Conservation (phyloP, 2,329 filamentous ascomycete genomes). For the Cercospora janseana region DNA sequence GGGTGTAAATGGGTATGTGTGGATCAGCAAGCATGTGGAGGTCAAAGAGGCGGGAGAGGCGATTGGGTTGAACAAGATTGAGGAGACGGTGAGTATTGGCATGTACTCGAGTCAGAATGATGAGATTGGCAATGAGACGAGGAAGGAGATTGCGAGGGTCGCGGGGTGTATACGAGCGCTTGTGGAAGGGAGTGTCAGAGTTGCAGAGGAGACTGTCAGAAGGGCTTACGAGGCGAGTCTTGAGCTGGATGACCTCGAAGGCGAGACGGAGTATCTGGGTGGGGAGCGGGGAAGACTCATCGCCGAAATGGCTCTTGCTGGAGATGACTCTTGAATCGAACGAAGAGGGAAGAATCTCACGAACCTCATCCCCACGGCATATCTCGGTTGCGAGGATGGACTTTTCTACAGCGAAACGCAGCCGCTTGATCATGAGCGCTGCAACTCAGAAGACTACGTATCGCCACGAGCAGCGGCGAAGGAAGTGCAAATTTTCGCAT, state of each 20-base stretch:
- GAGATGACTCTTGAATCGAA: constrained; percentile 9
- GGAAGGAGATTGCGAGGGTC: constrained; percentile 84
- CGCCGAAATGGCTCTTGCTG: constrained; percentile 38
- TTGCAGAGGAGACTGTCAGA: constrained; percentile 87
- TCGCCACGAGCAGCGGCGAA: too few relatives aligned
- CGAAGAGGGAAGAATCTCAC: too few relatives aligned
- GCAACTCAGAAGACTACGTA: too few relatives aligned
- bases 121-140: constrained; percentile 69
- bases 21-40: constrained; percentile 76
- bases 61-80: constrained; percentile 74
- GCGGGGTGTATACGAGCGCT: constrained; percentile 78
- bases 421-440: too few relatives aligned
- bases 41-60: constrained; percentile 51
- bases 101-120: constrained; percentile 98
- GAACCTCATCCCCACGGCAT: too few relatives aligned
- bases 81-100: constrained; percentile 78
- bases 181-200: constrained; percentile 75
- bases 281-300: constrained; percentile 40
- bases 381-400: too few relatives aligned
- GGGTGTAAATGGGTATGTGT: constrained; percentile 96
- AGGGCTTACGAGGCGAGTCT: constrained; percentile 78
- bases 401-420: too few relatives aligned
- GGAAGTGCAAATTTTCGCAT: too few relatives aligned
- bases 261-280: constrained; percentile 49
- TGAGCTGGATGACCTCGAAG: constrained; percentile 65